These are phyloP conservation scores for Yamadazyma diospyri DNA, from an alignment of 1,139 yeast species.

Conservation along the genomic window DNA sequence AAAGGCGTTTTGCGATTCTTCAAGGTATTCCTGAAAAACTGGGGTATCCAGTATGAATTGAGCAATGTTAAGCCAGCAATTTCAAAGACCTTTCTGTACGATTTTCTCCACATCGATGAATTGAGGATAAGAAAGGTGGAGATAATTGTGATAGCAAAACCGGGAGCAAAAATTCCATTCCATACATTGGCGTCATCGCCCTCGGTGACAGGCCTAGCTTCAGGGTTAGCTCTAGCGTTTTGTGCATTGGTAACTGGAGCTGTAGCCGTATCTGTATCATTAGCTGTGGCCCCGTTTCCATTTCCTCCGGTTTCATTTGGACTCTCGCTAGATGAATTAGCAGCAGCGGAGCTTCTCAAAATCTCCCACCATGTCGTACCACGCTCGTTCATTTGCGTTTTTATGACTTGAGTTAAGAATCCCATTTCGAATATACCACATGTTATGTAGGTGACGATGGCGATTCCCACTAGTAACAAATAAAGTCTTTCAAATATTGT, in stretches of 20 bases:
- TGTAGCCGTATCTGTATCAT: slow-evolving; percentile 13
- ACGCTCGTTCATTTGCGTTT: slow-evolving; percentile 73
- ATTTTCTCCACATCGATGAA: slow-evolving; percentile 62
- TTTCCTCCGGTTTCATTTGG: slow-evolving; percentile 7
- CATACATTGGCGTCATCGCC: slow-evolving; percentile 56
- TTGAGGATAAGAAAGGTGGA: slow-evolving; percentile 57
- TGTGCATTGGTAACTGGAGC: too few relatives aligned
- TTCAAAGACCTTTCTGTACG: slow-evolving; percentile 56
- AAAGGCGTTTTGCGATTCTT: slow-evolving; percentile 69
- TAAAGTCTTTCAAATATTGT: slow-evolving; percentile 54
- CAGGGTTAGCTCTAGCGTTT: too few relatives aligned
- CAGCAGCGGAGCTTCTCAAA: slow-evolving; percentile 41
- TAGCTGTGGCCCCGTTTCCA: slow-evolving; percentile 10
- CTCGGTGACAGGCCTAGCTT: slow-evolving; percentile 10
- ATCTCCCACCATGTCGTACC: slow-evolving; percentile 62
- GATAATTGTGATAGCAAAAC: slow-evolving; percentile 56
- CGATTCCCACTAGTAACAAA: slow-evolving; percentile 64
- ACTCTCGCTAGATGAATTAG: slow-evolving; percentile 9
- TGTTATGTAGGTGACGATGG: slow-evolving; percentile 66
- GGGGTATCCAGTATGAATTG: slow-evolving; percentile 90
- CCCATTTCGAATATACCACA: slow-evolving; percentile 77
- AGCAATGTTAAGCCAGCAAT: slow-evolving; percentile 46
- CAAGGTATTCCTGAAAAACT: slow-evolving; percentile 72
- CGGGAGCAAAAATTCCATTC: slow-evolving; percentile 59
- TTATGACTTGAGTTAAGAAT: slow-evolving; percentile 64